Evolutionary conservation across 106 monocot genomes (phyloP).

Genomic region (Apostasia ramifera): DNA sequence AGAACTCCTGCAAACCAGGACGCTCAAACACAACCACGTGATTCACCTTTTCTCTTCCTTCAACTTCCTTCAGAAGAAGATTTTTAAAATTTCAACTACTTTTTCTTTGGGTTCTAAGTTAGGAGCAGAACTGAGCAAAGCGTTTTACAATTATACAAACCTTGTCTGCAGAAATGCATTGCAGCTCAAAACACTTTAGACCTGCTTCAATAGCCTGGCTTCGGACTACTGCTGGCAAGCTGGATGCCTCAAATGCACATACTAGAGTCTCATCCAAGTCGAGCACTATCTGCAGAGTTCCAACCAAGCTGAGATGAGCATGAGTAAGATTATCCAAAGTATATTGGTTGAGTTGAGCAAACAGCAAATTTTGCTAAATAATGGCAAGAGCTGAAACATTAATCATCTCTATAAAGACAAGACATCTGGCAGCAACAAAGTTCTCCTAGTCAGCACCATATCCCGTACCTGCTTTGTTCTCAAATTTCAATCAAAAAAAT

Average conservation of each 20-base stretch:
- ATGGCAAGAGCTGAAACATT: no score
- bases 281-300: constrained; percentile 61
- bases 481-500: neutral
- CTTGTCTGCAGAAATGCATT: constrained; percentile 67
- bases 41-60: constrained; percentile 60
- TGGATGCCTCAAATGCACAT: constrained; percentile 87
- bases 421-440: no score
- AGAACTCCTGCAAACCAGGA: constrained; percentile 64
- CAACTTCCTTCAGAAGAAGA: constrained; percentile 31
- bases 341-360: no score
- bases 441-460: no score
- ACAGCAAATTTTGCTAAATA: no score
- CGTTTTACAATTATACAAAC: constrained; percentile 15
- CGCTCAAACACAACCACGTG: constrained; percentile 70
- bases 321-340: neutral
- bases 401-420: no score
- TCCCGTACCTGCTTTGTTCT: no score
- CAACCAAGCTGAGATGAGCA: neutral
- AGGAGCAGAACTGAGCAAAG: neutral
- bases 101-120: neutral
- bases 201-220: constrained; percentile 82
- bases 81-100: neutral
- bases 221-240: constrained; percentile 51
- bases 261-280: constrained; percentile 97
- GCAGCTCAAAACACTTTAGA: constrained; percentile 81